Conservation (phyloP, 1,139 yeast genomes). For the Meyerozyma elateridarum region DNA sequence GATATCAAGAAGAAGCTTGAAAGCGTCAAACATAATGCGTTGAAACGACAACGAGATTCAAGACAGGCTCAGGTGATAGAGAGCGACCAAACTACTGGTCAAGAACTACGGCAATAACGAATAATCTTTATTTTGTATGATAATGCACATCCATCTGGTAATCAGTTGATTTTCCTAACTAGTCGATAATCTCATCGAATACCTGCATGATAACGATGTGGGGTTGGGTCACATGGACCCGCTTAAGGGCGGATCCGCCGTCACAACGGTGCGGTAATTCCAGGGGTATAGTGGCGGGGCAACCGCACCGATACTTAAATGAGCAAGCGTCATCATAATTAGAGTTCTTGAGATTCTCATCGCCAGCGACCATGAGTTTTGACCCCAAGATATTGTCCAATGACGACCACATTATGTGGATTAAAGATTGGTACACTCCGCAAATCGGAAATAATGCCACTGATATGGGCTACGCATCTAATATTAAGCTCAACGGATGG, state of each 20-base stretch:
- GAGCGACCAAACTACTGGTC: conserved; percentile 6
- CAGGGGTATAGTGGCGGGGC: conserved; percentile 5
- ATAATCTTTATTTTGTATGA: conserved; percentile 3
- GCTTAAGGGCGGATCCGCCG: neutral
- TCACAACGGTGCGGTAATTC: conserved; percentile 4
- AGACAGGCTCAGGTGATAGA: conserved; percentile 19
- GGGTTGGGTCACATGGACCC: conserved; percentile 4
- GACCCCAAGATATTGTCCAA: no score
- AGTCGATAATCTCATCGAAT: no score
- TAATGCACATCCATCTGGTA: no score
- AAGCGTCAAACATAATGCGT: conserved; percentile 33
- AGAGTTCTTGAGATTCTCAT: no score
- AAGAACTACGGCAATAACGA: conserved; percentile 2
- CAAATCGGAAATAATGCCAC: conserved; percentile 8
- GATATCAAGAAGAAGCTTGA: conserved; percentile 34
- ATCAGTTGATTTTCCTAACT: no score
- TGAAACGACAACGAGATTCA: conserved; percentile 25
- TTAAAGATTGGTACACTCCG: conserved; percentile 40
- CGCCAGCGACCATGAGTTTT: no score
- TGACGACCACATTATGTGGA: no score
- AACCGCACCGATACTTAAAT: conserved; percentile 2
- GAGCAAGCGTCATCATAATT: neutral
- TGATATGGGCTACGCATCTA: conserved; percentile 1
- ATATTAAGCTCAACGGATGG: conserved; percentile 35
- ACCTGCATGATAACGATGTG: no score